Conservation (phyloP, 257 asterid species). For the Rehmannia glutinosa region DNA sequence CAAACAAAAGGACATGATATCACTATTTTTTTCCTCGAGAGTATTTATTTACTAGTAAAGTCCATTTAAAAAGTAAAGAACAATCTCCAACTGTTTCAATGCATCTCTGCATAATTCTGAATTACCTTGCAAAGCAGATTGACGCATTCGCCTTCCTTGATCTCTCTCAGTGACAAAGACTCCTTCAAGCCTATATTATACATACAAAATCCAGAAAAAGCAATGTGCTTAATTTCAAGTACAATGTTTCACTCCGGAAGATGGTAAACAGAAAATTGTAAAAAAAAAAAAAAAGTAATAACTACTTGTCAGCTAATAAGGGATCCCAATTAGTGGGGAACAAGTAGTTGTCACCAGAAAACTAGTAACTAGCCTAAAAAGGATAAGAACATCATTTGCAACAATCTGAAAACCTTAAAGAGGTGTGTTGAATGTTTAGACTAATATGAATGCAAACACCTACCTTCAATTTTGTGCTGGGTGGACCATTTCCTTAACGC, state of each 20-base stretch:
- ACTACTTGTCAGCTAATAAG: neutral
- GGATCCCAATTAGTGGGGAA: neutral
- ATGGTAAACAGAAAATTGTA: neutral
- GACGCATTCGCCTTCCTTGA: conserved; percentile 44
- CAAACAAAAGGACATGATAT: neutral
- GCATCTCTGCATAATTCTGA: neutral
- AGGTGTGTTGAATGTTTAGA: neutral
- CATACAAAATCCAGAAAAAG: neutral
- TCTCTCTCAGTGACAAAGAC: conserved; percentile 39
- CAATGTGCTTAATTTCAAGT: neutral
- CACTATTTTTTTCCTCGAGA: conserved; percentile 6
- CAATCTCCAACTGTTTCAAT: neutral
- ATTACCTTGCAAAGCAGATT: conserved; percentile 79
- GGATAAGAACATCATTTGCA: neutral
- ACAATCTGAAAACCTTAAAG: neutral
- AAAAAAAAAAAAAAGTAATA: neutral
- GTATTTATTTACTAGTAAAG: too few relatives aligned
- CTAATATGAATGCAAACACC: conserved; percentile 8
- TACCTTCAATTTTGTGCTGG: conserved; percentile 38
- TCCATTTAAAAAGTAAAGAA: neutral
- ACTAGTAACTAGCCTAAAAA: neutral
- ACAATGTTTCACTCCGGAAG: neutral
- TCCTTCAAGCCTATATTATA: conserved; percentile 38
- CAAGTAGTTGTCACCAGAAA: neutral
- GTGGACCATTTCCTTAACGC: conserved; percentile 47